Conservation (phyloP, 805 yeast genomes). For the Ogataea glucozyma region DNA sequence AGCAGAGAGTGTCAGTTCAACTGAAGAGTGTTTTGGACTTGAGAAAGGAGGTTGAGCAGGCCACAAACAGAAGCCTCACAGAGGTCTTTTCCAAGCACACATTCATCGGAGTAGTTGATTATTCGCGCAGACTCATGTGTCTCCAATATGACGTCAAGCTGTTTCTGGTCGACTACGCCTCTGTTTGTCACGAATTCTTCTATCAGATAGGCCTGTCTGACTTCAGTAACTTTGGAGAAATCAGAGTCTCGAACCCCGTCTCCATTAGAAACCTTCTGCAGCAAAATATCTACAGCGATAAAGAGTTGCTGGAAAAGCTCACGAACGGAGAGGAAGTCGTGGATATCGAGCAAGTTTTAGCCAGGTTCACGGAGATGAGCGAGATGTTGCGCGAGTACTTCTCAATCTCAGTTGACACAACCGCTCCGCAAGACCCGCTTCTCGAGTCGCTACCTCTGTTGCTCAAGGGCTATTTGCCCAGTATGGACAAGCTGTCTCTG, state of each 20-base stretch:
- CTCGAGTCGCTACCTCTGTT: constrained; percentile 67
- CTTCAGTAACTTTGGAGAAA: constrained; percentile 77
- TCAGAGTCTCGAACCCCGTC: constrained; percentile 39
- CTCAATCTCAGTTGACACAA: constrained; percentile 43
- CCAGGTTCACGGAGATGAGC: constrained; percentile 44
- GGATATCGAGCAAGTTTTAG: constrained; percentile 14
- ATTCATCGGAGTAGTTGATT: constrained; percentile 83
- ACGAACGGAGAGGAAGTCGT: constrained; percentile 18
- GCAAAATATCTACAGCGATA: constrained; percentile 36
- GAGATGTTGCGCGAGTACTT: constrained; percentile 87
- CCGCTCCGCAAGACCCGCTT: constrained; percentile 36
- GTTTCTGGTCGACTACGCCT: constrained; percentile 77
- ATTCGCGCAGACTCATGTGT: constrained; percentile 67
- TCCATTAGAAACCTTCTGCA: constrained; percentile 39
- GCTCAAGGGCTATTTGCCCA: constrained; percentile 62
- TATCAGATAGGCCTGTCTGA: constrained; percentile 79
- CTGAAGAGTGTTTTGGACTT: constrained; percentile 62
- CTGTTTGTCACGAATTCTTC: constrained; percentile 64
- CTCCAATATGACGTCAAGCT: constrained; percentile 80
- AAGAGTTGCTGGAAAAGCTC: constrained; percentile 10
- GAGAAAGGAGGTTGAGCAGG: constrained; percentile 47
- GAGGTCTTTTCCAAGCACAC: constrained; percentile 67
- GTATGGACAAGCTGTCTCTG: constrained; percentile 60
- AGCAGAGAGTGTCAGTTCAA: constrained; percentile 43
- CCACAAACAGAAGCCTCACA: constrained; percentile 56